Base-by-base conservation (phyloP, 1,284 basidiomycete genomes). In the Rhizoctonia solani region DNA sequence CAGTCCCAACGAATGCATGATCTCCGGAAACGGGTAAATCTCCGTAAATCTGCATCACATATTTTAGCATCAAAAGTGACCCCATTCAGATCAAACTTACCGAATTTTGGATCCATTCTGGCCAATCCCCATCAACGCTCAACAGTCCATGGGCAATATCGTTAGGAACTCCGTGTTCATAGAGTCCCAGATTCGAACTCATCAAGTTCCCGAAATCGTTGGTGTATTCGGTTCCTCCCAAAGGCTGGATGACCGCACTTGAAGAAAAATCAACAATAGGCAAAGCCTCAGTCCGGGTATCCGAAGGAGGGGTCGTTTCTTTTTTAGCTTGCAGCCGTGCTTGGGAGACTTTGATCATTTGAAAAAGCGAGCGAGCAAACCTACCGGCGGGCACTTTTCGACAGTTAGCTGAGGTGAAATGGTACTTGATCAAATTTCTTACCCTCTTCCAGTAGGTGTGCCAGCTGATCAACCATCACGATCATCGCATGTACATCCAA, bases 401-500 rank as follows among this genome's bases (percentile, higher is more conserved):
- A 46, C 5, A 11, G 1, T 42, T 23, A 44, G n/a, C 25, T 13
- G 19, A n/a, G 4, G 4, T 34, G 14, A 41, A 21, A 13, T 41
- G 37, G 1, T 25, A 13, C 8, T 5, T 29, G 13, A 39, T 14
- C 27, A 41, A 37, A 4, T 2, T 29, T 53, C 66, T 3, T 21
- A 70, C 71, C 71, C 70, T 71, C 69, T 30, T 70, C 67, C 13
- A 71, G 46, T 16, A 71, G 46, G 39, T 63, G 32, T 14, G 69
- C 71, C 8, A 72, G 55, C 19, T 52, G 23, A 14, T 70, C 70
- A n/a, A 71, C 70, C 67, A 71, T 54, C 19, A 59, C 44, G 14
- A 69, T 68, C 54, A 71, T 71, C 53, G 71, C 70, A 25, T 63
- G 56, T n/a, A 72, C 56, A 47, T 71, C 69, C 16, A 72, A 39